Base-by-base conservation (phyloP, 176 grass and related monocot species). In the Phyllostachys edulis region DNA sequence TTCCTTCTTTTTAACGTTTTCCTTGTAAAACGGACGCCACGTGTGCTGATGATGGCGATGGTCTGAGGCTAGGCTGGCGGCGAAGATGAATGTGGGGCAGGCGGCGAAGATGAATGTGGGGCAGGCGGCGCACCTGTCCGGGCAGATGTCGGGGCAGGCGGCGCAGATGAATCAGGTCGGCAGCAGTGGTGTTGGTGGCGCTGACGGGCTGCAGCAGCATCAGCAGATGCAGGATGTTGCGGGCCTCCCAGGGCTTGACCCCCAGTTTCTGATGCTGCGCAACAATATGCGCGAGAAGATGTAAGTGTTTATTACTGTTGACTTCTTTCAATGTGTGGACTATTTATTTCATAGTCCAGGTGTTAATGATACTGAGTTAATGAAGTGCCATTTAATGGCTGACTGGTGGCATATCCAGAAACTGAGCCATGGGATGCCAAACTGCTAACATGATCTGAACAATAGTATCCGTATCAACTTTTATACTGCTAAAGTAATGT, bases 81-180 rank as follows among this genome's bases (percentile, higher is more conserved):
- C 14, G 5, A 90, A 79, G 54, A 94, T 94, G 92, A 92, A 94
- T 92, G 81, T 89, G 52, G 89, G 85, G 36, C 92, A 89, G 82
- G 81, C 92, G 59, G 66, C 92, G 21, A 90, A 79, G 54, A 94
- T 94, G 92, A 92, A 94, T 92, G 81, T 89, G 52, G 89, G 85
- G 36, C 92, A 89, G 82, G 81, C 92, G 59, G 66, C 92, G 21
- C 92, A 88, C 85, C 85, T 94, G 87, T 82, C 81, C 20, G 89
- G 88, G 46, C 85, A 90, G 82, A 88, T 94, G 80, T 89, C 89
- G 0, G 89, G 84, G 39, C 87, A 90, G 82, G 85, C 76, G 5
- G 42, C 80, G 29, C 81, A 89, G 85, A 84, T 84, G 73, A 92
- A 89, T 51, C 89, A 94, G 88, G 77, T 76, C 12, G 61, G 68